Evolutionary conservation across 1,139 yeast species (phyloP).

Genomic region (Candida glucosophila): DNA sequence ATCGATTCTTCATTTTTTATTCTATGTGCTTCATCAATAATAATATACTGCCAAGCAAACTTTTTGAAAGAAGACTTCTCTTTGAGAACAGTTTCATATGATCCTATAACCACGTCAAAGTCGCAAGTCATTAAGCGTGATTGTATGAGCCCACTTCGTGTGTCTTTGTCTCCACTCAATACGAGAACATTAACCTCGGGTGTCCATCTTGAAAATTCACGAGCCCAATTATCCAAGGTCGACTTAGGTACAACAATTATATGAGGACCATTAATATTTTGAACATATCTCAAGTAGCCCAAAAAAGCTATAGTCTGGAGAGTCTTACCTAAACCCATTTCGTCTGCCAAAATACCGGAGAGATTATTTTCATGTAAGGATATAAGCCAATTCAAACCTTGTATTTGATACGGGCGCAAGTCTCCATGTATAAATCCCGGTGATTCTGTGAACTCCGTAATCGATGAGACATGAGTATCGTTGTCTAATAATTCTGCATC

Average conservation of each 20-base stretch:
- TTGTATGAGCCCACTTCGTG: constrained; percentile 45
- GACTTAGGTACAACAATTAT: constrained; percentile 72
- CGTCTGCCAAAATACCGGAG: constrained; percentile 93
- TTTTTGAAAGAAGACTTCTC: constrained; percentile 60
- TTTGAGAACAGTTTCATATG: constrained; percentile 70
- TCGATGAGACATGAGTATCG: constrained; percentile 34
- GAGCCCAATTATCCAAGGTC: constrained; percentile 71
- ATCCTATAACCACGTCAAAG: constrained; percentile 65
- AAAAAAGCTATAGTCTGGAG: constrained; percentile 83
- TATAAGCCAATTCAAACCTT: constrained; percentile 89
- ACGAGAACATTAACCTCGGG: constrained; percentile 66
- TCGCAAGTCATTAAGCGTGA: constrained; percentile 47
- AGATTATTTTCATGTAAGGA: constrained; percentile 75
- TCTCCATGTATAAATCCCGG: constrained; percentile 59
- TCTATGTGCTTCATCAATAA: constrained; percentile 78
- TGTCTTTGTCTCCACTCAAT: constrained; percentile 66
- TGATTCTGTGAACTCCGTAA: constrained; percentile 54
- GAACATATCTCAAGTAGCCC: constrained; percentile 59
- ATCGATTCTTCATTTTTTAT: constrained; percentile 71
- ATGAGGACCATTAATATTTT: constrained; percentile 61
- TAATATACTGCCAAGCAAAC: constrained; percentile 65
- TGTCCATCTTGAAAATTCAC: constrained; percentile 73
- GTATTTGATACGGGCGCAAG: constrained; percentile 78
- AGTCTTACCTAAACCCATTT: constrained; percentile 97
- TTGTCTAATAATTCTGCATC: constrained; percentile 58